phyloP scores from a whole-genome alignment of 2,329 filamentous ascomycete species.

The Phialophora tarda region DNA sequence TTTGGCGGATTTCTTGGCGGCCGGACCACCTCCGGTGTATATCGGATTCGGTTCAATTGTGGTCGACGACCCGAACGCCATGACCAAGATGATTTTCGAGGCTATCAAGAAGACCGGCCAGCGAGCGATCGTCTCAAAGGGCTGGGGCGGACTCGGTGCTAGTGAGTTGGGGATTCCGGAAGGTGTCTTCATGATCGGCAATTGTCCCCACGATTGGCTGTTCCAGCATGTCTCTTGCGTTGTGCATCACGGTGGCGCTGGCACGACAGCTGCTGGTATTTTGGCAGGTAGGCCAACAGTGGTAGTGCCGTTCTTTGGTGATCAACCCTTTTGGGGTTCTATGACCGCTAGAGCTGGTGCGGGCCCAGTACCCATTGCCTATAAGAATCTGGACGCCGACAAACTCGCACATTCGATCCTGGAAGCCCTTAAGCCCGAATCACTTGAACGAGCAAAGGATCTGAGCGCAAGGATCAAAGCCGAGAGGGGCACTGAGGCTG shows the following conservation, averaged over 20 bases:
- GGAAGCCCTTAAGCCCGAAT: constrained; percentile 65
- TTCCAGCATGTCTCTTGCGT: constrained; percentile 81
- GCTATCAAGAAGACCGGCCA: constrained; percentile 70
- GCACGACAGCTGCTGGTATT: constrained; percentile 87
- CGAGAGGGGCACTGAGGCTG: constrained; percentile 68
- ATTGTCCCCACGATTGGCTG: constrained; percentile 87
- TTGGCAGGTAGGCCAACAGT: constrained; percentile 79
- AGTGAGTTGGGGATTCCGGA: constrained; percentile 73
- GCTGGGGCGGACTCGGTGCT: constrained; percentile 83
- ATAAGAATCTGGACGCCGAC: constrained; percentile 69
- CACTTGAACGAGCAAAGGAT: constrained; percentile 60
- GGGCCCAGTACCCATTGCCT: constrained; percentile 71
- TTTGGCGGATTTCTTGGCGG: constrained; percentile 68
- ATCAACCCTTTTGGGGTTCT: constrained; percentile 82
- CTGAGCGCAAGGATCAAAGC: constrained; percentile 69
- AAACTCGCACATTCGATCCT: constrained; percentile 69
- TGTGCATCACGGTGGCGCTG: constrained; percentile 85
- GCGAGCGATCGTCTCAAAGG: constrained; percentile 82
- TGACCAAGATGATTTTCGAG: constrained; percentile 75
- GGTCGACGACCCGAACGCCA: constrained; percentile 72
- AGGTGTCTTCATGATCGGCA: constrained; percentile 80
- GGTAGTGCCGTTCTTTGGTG: constrained; percentile 84
- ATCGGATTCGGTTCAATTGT: constrained; percentile 86
- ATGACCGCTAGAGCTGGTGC: constrained; percentile 76
- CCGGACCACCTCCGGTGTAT: constrained; percentile 75